These are phyloP conservation scores for Kwoniella mangroviensis DNA, from an alignment of 768 basidiomycete species.

Conservation along the genomic window DNA sequence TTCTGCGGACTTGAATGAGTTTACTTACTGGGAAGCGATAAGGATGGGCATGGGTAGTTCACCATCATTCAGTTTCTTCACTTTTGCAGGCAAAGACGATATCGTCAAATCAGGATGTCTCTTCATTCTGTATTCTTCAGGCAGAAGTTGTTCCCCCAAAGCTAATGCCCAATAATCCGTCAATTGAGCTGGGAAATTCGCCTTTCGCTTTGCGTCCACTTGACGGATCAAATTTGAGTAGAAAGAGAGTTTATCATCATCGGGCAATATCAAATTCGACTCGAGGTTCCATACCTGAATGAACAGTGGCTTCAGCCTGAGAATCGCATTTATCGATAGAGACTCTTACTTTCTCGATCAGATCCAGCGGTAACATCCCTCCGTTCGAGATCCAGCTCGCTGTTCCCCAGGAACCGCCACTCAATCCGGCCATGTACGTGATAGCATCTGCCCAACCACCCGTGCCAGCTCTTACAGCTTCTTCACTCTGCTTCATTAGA, in stretches of 20 bases:
- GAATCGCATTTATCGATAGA: background rate
- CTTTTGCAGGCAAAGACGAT: conserved; percentile 31
- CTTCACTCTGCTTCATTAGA: conserved; percentile 66
- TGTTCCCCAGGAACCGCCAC: conserved; percentile 54
- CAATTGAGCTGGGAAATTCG: conserved; percentile 52
- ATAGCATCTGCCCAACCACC: conserved; percentile 74
- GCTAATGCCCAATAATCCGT: conserved; percentile 57
- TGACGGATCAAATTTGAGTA: conserved; percentile 52
- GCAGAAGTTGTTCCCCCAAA: conserved; percentile 52
- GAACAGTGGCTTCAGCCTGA: background rate
- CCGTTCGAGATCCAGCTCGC: conserved; percentile 61
- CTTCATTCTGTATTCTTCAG: conserved; percentile 44
- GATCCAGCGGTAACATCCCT: conserved; percentile 41
- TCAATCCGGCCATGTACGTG: conserved; percentile 69
- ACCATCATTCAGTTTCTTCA: conserved; percentile 32
- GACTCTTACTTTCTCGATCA: conserved; percentile 48
- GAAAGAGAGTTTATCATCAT: conserved; percentile 48
- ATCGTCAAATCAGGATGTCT: conserved; percentile 51
- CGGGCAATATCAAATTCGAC: conserved; percentile 53
- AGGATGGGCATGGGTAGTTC: conserved; percentile 55
- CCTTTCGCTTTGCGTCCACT: conserved; percentile 45
- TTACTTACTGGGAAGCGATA: conserved; percentile 51
- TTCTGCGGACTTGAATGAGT: no score
- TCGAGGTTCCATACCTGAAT: conserved; percentile 52
- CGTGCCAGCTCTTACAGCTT: conserved; percentile 64